Evolutionary conservation across 495 filamentous ascomycete species (phyloP), one percentile per base, ranked within the genome.

Genomic region (Aspergillus taichungensis): DNA sequence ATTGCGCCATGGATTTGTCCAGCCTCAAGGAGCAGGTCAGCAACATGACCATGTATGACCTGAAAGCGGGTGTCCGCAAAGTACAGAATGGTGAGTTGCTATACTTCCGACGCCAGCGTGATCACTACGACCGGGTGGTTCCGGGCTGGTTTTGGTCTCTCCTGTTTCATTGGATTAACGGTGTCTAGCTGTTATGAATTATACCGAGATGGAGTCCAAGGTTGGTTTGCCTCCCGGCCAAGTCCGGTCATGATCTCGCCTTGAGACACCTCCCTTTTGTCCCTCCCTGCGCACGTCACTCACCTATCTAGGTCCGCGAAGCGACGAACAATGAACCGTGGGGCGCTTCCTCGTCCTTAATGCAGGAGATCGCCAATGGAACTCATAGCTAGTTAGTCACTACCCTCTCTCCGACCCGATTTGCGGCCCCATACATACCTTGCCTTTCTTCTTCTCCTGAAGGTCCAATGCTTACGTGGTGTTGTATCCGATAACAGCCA

Each of bases 181-280:
- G 18, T 24, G 18, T 51, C 43, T 57, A 96, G 91, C 89, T 51
- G 91, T 98, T 34, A 96, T 96, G 92, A 98, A 97, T 67, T 96
- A 91, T 65, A 98, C 92, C n/a, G 92, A 97, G 62, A 97, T 96
- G 91, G 92, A 99, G 69, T 73, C 89, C 43, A 99, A 97, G 86
- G 89, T 92, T 51, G 52, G 71, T 72, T 40, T 37, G 18, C 43
- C 35, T 36, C 42, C 38, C 40, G 37, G 30, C 38, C 37, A n/a
- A 29, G 46, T 43, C 56, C 39, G 47, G 13, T n/a, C 11, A 28
- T 27, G 13, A 27, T 11, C 13, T 35, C 37, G 37, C 30, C 30
- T 45, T 11, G 13, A 33, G 36, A 40, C n/a, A 34, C 34, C 10
- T 40, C 32, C 34, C 31, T 39, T 29, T 4, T 24, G 47, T 10